These are phyloP conservation scores for Fusarium sp. DNA, from an alignment of 2,329 filamentous ascomycete genomes.

Conservation along the genomic window DNA sequence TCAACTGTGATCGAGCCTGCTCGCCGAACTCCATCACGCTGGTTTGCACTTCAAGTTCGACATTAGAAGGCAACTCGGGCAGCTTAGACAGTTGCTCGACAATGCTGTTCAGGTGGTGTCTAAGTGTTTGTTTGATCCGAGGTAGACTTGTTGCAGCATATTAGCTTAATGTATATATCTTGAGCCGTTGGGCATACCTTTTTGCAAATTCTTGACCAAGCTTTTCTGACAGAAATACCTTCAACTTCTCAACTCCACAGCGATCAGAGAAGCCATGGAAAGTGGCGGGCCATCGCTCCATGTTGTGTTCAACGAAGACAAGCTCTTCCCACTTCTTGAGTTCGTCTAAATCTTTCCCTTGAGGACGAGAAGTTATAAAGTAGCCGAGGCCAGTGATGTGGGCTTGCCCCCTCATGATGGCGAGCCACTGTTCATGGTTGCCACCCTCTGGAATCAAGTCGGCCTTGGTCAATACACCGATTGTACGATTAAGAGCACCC, in stretches of 20 bases:
- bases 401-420: constrained; percentile 70
- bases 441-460: constrained; percentile 72
- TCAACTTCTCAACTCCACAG: constrained; percentile 66
- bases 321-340: constrained; percentile 64
- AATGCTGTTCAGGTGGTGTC: constrained; percentile 63
- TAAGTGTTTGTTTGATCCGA: constrained; percentile 65
- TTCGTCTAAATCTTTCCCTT: constrained; percentile 65
- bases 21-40: constrained; percentile 69
- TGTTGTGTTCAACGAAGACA: constrained; percentile 59
- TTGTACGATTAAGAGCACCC: constrained; percentile 68
- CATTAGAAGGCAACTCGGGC: constrained; percentile 75
- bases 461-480: constrained; percentile 87
- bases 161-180: constrained; percentile 13
- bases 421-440: constrained; percentile 66
- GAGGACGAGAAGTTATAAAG: constrained; percentile 79
- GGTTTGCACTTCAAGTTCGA: constrained; percentile 72
- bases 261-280: constrained; percentile 62
- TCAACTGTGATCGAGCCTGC: constrained; percentile 63
- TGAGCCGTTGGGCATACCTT: constrained; percentile 52
- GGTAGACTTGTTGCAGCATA: constrained; percentile 56
- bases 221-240: constrained; percentile 64
- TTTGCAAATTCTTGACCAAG: constrained; percentile 66
- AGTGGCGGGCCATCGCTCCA: constrained; percentile 60
- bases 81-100: constrained; percentile 66
- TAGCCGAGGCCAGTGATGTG: constrained; percentile 80